These are phyloP conservation scores for Saururus chinensis DNA, from an alignment of 164 flowering plant genomes.

Conservation along the genomic window DNA sequence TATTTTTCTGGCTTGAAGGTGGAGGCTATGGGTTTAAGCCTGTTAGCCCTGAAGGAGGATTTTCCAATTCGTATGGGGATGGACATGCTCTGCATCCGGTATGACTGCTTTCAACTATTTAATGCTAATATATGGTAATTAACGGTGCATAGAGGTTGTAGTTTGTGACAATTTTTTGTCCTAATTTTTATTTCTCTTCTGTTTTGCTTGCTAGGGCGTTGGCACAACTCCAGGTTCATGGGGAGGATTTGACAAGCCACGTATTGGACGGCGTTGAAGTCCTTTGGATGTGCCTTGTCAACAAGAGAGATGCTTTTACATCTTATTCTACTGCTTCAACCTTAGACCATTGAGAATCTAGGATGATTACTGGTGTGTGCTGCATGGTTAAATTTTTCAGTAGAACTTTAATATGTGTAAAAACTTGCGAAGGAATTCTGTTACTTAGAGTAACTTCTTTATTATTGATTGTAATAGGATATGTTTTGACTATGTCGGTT, in stretches of 20 bases:
- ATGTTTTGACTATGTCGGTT: too few species aligned
- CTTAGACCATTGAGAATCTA: not conserved
- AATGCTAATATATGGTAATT: not conserved
- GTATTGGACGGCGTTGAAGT: slow-evolving; percentile 47
- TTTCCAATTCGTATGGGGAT: slow-evolving; percentile 52
- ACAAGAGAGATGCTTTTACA: not conserved
- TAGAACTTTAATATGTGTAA: slow-evolving; percentile 13
- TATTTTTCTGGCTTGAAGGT: slow-evolving; percentile 25
- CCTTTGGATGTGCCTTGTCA: not conserved
- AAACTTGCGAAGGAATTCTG: not conserved
- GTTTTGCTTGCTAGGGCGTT: slow-evolving; percentile 37
- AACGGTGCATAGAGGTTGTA: not conserved
- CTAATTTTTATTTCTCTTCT: not conserved
- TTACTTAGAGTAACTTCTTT: not conserved
- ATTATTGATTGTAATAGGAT: too few species aligned
- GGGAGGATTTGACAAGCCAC: slow-evolving; percentile 65
- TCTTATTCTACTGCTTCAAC: slow-evolving; percentile 9
- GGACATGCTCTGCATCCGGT: slow-evolving; percentile 62
- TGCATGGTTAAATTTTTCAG: slow-evolving; percentile 16
- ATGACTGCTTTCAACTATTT: slow-evolving; percentile 8
- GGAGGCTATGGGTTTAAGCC: slow-evolving; percentile 56
- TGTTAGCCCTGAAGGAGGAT: slow-evolving; percentile 40
- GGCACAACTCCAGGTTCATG: slow-evolving; percentile 57
- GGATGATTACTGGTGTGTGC: slow-evolving; percentile 15
- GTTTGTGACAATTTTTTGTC: not conserved